phyloP scores from a whole-genome alignment of 2,329 filamentous ascomycete species.

The Hirsutella thompsonii region DNA sequence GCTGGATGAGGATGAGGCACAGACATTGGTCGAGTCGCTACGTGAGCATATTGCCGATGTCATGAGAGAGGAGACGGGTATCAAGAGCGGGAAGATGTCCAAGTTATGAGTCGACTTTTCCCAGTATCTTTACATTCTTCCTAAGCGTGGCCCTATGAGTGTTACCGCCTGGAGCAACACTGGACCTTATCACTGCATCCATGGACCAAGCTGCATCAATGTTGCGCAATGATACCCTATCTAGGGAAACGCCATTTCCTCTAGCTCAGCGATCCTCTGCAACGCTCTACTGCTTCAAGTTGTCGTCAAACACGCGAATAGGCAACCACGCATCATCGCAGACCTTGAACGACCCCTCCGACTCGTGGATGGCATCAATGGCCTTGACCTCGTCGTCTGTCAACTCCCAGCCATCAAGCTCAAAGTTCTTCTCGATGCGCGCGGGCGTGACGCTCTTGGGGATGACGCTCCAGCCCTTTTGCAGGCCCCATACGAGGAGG shows the following conservation, averaged over 20 bases:
- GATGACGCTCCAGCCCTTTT: conserved; percentile 72
- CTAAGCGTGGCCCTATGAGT: too few species aligned
- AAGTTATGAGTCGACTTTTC: conserved; percentile 18
- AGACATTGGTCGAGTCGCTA: conserved; percentile 41
- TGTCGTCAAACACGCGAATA: conserved; percentile 70
- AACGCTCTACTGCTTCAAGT: conserved; percentile 30
- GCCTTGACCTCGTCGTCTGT: conserved; percentile 58
- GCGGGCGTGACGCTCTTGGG: conserved; percentile 68
- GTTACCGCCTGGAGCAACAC: too few species aligned
- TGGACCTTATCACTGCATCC: too few species aligned
- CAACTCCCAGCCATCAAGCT: conserved; percentile 61
- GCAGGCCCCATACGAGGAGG: conserved; percentile 66
- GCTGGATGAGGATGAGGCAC: conserved; percentile 63
- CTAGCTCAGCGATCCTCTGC: not conserved
- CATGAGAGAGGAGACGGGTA: conserved; percentile 29
- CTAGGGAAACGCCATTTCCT: too few species aligned
- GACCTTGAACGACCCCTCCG: conserved; percentile 54
- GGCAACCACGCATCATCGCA: conserved; percentile 65
- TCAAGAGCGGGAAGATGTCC: conserved; percentile 11
- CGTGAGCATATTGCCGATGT: conserved; percentile 35
- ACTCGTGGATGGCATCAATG: conserved; percentile 54
- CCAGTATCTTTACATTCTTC: too few species aligned
- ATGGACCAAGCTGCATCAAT: too few species aligned
- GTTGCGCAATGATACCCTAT: too few species aligned
- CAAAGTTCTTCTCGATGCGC: conserved; percentile 66